Base-by-base conservation (phyloP, 2,329 filamentous ascomycete species). In the Cladosporium sp. region DNA sequence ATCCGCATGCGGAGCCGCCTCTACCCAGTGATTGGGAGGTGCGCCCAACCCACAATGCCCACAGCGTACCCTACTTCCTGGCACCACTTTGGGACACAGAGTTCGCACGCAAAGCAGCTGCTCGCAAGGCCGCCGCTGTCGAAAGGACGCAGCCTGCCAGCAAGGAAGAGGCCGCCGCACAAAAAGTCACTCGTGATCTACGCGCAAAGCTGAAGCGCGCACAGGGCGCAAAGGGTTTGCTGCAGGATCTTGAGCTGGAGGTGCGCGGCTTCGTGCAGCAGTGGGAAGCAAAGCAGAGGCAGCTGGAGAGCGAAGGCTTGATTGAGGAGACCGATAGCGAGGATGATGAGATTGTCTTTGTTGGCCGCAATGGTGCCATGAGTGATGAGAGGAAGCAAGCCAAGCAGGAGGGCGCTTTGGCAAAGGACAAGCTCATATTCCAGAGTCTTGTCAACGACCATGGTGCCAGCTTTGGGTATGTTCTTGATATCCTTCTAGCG, bases 311-410 rank as follows among this genome's bases (percentile, higher is more conserved):
- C 4, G 74, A 76, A 9, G 77, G 75, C 3, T 50, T 78, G 17
- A 74, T 77, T 9, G 73, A 76, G 1, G 73, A 78, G 30, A 70
- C 73, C 14, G 80, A 82, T 56, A 80, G 79, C 40, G 82, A 83
- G 30, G 91, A 95, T 62, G 92, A 96, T 62, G 91, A 96, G 75
- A 91, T 97, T 64, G 92, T 97, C 11, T 97, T 97, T 72, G 86
- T 95, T 5, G 92, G 90, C 1, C 78, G 84, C 9, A 84, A 86
- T 59, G 82, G 84, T 68, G 71, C 86, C 76, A 81, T 87, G 86
- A 72, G 84, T 74, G 73, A 90, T 78, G 66, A 78, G 65, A 71
- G 78, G 61, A 25, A 76, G 78, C 43, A 75, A 76, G 45, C 81
- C 80, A 71, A 78, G 60, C 28, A 76, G 78, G 76, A 75, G 66